Conservation (phyloP, 176 grass and related monocot species). For the Poa pratensis region DNA sequence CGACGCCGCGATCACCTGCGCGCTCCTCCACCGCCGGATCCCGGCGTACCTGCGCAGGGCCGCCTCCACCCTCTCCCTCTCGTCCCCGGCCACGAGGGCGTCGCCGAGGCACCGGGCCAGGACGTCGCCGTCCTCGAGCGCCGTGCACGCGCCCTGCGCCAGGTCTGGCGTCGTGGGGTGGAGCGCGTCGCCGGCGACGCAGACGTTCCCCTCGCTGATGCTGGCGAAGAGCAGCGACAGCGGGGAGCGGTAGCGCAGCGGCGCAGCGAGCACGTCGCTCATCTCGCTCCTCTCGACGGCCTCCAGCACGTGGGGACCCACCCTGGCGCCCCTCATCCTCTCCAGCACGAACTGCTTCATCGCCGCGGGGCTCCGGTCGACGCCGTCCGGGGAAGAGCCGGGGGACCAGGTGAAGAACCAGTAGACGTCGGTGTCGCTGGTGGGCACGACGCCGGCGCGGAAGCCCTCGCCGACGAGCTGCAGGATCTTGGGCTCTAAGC, state of each 20-base stretch:
- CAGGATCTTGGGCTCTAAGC: conserved; percentile 15
- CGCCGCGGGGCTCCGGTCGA: background rate
- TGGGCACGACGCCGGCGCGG: background rate
- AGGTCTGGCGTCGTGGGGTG: conserved; percentile 84
- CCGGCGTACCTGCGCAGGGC: background rate
- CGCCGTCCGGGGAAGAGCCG: background rate
- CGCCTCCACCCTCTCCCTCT: background rate
- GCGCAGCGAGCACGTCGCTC: conserved; percentile 23
- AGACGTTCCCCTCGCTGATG: conserved; percentile 59
- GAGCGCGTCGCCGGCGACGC: conserved; percentile 72
- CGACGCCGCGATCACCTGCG: background rate
- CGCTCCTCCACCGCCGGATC: conserved; percentile 21
- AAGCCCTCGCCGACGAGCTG: conserved; percentile 23
- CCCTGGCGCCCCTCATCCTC: background rate
- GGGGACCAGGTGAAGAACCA: conserved; percentile 22
- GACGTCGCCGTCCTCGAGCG: conserved; percentile 72
- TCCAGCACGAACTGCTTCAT: conserved; percentile 22
- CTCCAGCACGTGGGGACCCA: background rate
- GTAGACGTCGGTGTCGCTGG: conserved; percentile 24
- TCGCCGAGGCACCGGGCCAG: conserved; percentile 55
- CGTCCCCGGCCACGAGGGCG: background rate
- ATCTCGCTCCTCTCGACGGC: conserved; percentile 30
- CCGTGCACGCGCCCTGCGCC: conserved; percentile 66
- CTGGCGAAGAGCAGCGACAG: conserved; percentile 24
- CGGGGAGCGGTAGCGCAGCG: background rate